Evolutionary conservation across 108 stramenopile genomes (phyloP).

Genomic region (Craspedostauros australis): DNA sequence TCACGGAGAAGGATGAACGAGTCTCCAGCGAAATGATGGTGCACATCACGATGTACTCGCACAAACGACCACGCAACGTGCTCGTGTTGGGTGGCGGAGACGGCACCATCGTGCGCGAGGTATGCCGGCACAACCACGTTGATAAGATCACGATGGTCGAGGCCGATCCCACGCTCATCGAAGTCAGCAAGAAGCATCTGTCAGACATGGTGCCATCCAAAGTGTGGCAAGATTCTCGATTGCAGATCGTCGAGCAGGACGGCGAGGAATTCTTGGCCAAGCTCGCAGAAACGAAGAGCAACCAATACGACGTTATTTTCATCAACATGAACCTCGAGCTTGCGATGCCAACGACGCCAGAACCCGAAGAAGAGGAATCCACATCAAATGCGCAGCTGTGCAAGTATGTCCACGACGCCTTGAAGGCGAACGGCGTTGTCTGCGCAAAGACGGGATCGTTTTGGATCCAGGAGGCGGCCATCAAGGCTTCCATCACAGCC

Average conservation of each 20-base stretch:
- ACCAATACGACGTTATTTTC: constrained; percentile 72
- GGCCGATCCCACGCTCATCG: constrained; percentile 58
- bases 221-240: constrained; percentile 48
- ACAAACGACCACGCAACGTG: constrained; percentile 45
- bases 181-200: constrained; percentile 53
- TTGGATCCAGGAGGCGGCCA: constrained; percentile 77
- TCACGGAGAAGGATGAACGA: constrained; percentile 80
- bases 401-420: constrained; percentile 42
- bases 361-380: constrained; percentile 76
- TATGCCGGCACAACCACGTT: constrained; percentile 55
- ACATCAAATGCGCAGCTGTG: constrained; percentile 76
- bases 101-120: constrained; percentile 77
- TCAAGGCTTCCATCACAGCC: constrained; percentile 40
- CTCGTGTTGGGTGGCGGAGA: constrained; percentile 86
- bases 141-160: constrained; percentile 66
- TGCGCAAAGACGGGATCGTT: constrained; percentile 77
- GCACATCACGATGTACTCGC: constrained; percentile 73
- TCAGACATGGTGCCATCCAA: constrained; percentile 4
- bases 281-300: constrained; percentile 4
- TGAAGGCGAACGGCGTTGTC: constrained; percentile 55
- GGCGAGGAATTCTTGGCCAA: constrained; percentile 36
- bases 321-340: constrained; percentile 75
- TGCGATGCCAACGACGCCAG: too few relatives aligned
- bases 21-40: constrained; percentile 86
- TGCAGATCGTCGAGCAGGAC: constrained; percentile 38